These are phyloP conservation scores for Colletotrichum sp. DNA, from an alignment of 2,329 filamentous ascomycete genomes.

Conservation along the genomic window DNA sequence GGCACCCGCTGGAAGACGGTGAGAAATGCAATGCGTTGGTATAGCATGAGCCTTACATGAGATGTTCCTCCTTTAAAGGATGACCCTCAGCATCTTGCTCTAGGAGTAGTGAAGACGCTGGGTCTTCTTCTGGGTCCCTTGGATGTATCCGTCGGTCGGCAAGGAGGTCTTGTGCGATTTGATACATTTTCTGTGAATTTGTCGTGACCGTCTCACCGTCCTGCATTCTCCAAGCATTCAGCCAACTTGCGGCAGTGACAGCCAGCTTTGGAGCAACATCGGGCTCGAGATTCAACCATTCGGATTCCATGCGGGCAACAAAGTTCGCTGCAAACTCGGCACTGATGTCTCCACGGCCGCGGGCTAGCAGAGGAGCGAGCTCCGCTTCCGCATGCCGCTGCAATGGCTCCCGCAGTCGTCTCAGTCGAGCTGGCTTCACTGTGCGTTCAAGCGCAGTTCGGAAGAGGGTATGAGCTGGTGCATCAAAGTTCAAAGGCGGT, in stretches of 20 bases:
- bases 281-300: constrained; percentile 24
- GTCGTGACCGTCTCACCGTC: constrained; percentile 20
- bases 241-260: constrained; percentile 18
- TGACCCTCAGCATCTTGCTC: constrained; percentile 21
- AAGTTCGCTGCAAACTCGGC: constrained; percentile 23
- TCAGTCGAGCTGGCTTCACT: constrained; percentile 20
- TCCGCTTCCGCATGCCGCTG: constrained; percentile 16
- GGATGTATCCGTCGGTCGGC: constrained; percentile 21
- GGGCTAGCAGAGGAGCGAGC: constrained; percentile 12
- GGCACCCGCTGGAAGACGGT: constrained; percentile 16
- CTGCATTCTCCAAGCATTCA: constrained; percentile 24
- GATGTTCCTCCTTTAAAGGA: constrained; percentile 20
- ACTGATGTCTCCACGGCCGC: constrained; percentile 20
- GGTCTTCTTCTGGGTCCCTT: constrained; percentile 22
- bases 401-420: constrained; percentile 15
- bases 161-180: constrained; percentile 21
- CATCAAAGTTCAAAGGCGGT: constrained; percentile 26
- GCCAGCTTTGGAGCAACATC: constrained; percentile 22
- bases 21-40: neutral
- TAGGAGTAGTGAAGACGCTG: constrained; percentile 22
- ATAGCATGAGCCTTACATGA: neutral
- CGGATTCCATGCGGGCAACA: constrained; percentile 24
- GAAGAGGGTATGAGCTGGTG: constrained; percentile 24
- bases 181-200: constrained; percentile 22
- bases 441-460: constrained; percentile 24